Percentiles rank a stretch among this genome's conserved stretches.
phyloP scores from a whole-genome alignment of 257 asterid genomes.

The Haberlea rhodopensis region DNA sequence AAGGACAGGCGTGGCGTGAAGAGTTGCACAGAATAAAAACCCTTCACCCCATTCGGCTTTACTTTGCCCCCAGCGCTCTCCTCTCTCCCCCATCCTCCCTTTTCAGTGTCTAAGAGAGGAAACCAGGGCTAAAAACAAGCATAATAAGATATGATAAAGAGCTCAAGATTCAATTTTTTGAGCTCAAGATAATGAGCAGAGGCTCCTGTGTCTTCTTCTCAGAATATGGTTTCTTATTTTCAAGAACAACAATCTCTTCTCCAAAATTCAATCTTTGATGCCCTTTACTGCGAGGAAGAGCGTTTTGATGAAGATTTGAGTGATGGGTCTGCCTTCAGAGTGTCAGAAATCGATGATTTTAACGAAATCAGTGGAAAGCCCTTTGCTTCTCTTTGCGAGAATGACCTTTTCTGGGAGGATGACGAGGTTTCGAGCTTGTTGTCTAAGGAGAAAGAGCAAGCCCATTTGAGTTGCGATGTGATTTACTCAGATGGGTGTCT shows the following conservation, averaged over 20 bases:
- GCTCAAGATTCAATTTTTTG: constrained; percentile 48
- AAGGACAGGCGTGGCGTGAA: too few relatives aligned
- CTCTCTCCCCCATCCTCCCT: background rate
- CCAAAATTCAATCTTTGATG: constrained; percentile 64
- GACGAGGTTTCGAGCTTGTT: constrained; percentile 62
- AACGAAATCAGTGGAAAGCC: constrained; percentile 31
- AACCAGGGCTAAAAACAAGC: constrained; percentile 15
- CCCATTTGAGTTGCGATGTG: constrained; percentile 26
- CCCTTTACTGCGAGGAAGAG: constrained; percentile 78
- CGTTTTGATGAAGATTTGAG: constrained; percentile 52
- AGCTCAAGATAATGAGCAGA: constrained; percentile 68
- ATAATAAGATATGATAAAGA: constrained; percentile 45
- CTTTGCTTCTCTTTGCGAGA: constrained; percentile 42
- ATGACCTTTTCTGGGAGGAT: constrained; percentile 82
- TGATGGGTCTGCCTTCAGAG: constrained; percentile 32
- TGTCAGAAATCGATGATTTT: constrained; percentile 28
- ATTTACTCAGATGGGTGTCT: constrained; percentile 44
- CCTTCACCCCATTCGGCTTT: background rate
- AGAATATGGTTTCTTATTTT: constrained; percentile 53
- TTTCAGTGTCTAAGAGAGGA: constrained; percentile 5
- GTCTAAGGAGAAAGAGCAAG: constrained; percentile 50
- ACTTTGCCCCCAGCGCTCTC: background rate
- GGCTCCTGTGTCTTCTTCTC: constrained; percentile 62
- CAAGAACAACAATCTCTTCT: constrained; percentile 40
- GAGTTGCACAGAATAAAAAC: background rate